Evolutionary conservation across 1,139 yeast species (phyloP).

Genomic region (Lodderomyces jiufengensis): DNA sequence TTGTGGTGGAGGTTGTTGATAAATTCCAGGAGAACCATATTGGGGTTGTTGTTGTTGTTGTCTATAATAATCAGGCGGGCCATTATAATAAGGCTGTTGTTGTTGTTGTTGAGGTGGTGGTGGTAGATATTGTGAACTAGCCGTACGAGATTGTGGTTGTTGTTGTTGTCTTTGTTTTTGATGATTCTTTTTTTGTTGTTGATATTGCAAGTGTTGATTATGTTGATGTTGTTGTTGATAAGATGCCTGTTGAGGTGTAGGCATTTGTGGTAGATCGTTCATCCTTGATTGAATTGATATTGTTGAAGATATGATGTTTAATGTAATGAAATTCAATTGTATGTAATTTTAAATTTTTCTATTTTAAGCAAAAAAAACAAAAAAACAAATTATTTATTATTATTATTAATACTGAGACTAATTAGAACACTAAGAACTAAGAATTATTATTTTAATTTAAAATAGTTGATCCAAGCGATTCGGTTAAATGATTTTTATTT

Average conservation of each 20-base stretch:
- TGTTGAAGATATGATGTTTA: too few species aligned
- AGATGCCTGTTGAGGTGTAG: conserved; percentile 40
- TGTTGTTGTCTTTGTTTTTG: conserved; percentile 13
- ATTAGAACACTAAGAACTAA: too few species aligned
- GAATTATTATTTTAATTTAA: too few species aligned
- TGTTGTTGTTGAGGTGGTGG: conserved; percentile 7
- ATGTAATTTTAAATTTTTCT: too few species aligned
- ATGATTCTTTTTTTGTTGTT: conserved; percentile 1
- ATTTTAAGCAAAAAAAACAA: too few species aligned
- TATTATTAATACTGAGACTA: too few species aligned
- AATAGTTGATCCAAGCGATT: too few species aligned
- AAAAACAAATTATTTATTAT: too few species aligned
- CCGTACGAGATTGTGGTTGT: conserved; percentile 18
- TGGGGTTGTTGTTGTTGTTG: conserved; percentile 5
- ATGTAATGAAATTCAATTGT: too few species aligned
- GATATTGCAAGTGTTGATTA: conserved; percentile 13
- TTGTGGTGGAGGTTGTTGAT: conserved; percentile 10
- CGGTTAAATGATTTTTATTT: too few species aligned
- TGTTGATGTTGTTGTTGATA: conserved; percentile 21
- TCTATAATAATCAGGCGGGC: background rate
- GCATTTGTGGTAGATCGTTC: conserved; percentile 46
- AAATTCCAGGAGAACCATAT: conserved; percentile 7
- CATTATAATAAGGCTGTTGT: background rate
- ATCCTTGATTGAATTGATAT: too few species aligned
- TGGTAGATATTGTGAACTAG: background rate